Evolutionary conservation across 208 protist species (phyloP), one percentile per base, ranked within the genome.

Genomic region (Leishmania major): DNA sequence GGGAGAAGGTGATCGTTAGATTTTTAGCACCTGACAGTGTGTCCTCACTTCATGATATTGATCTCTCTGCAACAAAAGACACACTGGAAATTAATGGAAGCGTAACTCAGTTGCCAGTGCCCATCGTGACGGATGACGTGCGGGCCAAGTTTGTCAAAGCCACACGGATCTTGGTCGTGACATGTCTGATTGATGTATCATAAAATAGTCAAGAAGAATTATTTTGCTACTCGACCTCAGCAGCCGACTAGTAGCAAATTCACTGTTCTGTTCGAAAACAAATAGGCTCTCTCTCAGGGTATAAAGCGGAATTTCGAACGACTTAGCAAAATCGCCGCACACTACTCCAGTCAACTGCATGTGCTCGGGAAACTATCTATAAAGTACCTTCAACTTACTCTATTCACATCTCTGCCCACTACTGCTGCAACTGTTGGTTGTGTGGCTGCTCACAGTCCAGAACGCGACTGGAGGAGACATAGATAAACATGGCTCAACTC

Each of bases 11-110:
- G 31, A 69, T 90, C 0, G 59, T 94, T 67, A 84, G 84, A 31
- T 83, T 95, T 72, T 13, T n/a, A 40, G 83, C 87, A 40, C 89
- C 90, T 5, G 76, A 76, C 3, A 19, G 31, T 72, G 67, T 94
- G 25, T 43, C n/a, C n/a, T 86, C 87, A 13, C 87, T 96, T 55
- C 66, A 79, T 28, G 92, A 92, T 64, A 88, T 97, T 43, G 86
- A 95, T 59, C 84, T 97, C 31, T 84, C 81, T 31, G 88, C 81
- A 28, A 85, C 85, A 13, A 85, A 78, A 67, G 78, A 88, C 62
- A 71, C 69, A 6, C 80, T 96, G 76, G 90, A 94, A 43, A 83
- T 95, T 59, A 86, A 94, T 76, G 85, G 79, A 57, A 77, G 75
- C 43, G 77, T 78, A 1, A 81, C 87, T 13, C 78, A 84, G 55